phyloP scores from a whole-genome alignment of 352 stramenopile genomes.

The Globisporangium echinulatum region DNA sequence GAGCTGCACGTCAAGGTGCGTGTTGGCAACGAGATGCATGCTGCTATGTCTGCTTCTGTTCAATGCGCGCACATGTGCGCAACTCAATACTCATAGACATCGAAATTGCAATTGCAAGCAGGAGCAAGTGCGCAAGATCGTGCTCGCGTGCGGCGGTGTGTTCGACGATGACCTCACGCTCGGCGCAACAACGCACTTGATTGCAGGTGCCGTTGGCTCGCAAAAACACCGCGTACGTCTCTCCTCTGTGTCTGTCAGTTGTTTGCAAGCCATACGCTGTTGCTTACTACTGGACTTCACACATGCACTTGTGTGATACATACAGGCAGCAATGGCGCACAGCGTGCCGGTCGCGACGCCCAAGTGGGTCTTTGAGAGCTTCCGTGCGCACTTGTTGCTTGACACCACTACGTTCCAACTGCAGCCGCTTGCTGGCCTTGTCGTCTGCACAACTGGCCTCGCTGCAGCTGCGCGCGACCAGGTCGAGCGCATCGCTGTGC shows the following conservation, averaged over 20 bases:
- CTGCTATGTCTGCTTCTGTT: not conserved
- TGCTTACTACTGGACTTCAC: not conserved
- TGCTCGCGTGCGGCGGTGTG: constrained; percentile 42
- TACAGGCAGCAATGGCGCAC: constrained; percentile 37
- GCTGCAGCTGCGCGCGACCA: constrained; percentile 39
- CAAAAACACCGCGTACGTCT: constrained; percentile 49
- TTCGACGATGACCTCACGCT: constrained; percentile 54
- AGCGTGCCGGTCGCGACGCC: constrained; percentile 36
- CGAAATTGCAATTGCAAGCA: constrained; percentile 4
- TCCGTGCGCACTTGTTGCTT: constrained; percentile 34
- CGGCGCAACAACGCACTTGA: constrained; percentile 48
- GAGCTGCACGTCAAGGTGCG: constrained; percentile 44
- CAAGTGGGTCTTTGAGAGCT: constrained; percentile 70
- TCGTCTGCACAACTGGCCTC: constrained; percentile 61
- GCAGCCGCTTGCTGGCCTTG: constrained; percentile 46
- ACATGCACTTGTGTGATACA: not conserved
- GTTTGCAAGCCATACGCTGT: too few species aligned
- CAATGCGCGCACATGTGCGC: not conserved
- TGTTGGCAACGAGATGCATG: too few species aligned
- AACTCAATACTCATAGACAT: not conserved
- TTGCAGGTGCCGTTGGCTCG: constrained; percentile 55
- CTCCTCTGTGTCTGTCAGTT: not conserved
- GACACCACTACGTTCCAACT: constrained; percentile 30
- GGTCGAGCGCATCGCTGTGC: constrained; percentile 35
- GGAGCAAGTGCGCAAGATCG: constrained; percentile 70